Evolutionary conservation across 345 rosid species (phyloP).

Genomic region (Gossypium rotundifolium): DNA sequence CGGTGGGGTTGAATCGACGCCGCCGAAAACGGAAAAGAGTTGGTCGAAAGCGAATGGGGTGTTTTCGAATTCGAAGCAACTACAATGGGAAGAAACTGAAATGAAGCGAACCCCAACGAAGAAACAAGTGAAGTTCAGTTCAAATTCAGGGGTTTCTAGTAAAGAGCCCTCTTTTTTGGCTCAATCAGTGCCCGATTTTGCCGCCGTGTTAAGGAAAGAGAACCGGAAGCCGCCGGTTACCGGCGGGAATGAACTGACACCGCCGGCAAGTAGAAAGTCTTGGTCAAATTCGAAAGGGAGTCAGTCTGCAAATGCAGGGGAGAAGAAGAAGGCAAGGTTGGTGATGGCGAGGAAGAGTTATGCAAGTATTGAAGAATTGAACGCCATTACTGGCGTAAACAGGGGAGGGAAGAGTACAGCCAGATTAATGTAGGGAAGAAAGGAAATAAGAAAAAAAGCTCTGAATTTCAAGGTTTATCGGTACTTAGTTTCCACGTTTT

Average conservation of each 20-base stretch:
- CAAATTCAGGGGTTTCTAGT: slow-evolving; percentile 16
- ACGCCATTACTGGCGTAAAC: slow-evolving; percentile 44
- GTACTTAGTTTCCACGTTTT: background rate
- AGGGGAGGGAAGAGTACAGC: slow-evolving; percentile 30
- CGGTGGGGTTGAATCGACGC: slow-evolving; percentile 37
- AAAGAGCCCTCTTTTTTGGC: slow-evolving; percentile 48
- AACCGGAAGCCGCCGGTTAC: slow-evolving; percentile 45
- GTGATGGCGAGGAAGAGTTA: slow-evolving; percentile 66
- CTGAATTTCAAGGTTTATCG: background rate
- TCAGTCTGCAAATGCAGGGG: slow-evolving; percentile 60
- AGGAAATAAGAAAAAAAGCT: background rate
- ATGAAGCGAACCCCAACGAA: slow-evolving; percentile 37
- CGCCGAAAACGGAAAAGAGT: slow-evolving; percentile 31
- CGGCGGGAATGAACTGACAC: slow-evolving; percentile 33
- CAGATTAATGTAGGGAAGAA: slow-evolving; percentile 18
- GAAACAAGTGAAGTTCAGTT: slow-evolving; percentile 69
- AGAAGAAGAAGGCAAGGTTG: slow-evolving; percentile 53
- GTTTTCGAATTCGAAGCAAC: slow-evolving; percentile 8
- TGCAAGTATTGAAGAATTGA: slow-evolving; percentile 57
- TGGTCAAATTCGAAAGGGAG: slow-evolving; percentile 53
- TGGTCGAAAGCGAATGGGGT: slow-evolving; percentile 32
- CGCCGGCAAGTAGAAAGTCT: slow-evolving; percentile 33
- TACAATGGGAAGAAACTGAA: slow-evolving; percentile 27
- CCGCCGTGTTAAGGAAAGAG: slow-evolving; percentile 62
- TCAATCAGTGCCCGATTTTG: slow-evolving; percentile 82